Base-by-base conservation (phyloP, 1,284 basidiomycete genomes). In the Melampsora allii-populina region DNA sequence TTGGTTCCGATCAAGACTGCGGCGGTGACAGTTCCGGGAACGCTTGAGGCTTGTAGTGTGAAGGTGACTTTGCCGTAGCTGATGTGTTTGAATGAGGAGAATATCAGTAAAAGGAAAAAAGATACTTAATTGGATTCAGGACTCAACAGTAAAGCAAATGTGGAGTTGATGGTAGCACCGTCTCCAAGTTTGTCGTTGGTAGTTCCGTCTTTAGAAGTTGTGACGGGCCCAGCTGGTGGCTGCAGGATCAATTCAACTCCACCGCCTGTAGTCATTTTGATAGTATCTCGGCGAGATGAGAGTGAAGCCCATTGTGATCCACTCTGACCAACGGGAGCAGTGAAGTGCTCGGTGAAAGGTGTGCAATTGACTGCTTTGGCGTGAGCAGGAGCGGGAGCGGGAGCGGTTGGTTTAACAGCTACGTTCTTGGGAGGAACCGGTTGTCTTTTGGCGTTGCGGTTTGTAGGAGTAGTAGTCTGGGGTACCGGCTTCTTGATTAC, bases 31-130 rank as follows among this genome's bases (percentile, higher is more conserved):
- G 63, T 14, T 59, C 71, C 71, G 17, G 71, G 71, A 36, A 73
- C 71, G 36, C 36, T 33, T 6, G 71, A 45, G 9, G 71, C 71
- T 4, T 61, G 36, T 1, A 73, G 21, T n/a, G 63, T 73, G 33
- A 46, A n/a, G 4, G 71, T 46, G 46, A 73, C 63, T 58, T 73
- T 73, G 3, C 71, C 71, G 31, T 73, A 73, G 3, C 71, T 73
- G 14, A 56, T 10, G 2, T 1, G 9, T 60, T 36, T 29, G n/a
- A 29, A 50, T 10, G 12, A 24, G 9, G 7, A 33, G 21, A 39
- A 24, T 46, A 6, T 45, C 12, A 39, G 60, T n/a, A 42, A 27
- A 31, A 50, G 50, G 3, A 14, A 72, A 42, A 72, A 10, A 2
- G 56, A 19, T 5, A 21, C 58, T 56, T 39, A 24, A 59, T 27